phyloP scores from a whole-genome alignment of 140 eudicot species.

The Cichorium intybus region DNA sequence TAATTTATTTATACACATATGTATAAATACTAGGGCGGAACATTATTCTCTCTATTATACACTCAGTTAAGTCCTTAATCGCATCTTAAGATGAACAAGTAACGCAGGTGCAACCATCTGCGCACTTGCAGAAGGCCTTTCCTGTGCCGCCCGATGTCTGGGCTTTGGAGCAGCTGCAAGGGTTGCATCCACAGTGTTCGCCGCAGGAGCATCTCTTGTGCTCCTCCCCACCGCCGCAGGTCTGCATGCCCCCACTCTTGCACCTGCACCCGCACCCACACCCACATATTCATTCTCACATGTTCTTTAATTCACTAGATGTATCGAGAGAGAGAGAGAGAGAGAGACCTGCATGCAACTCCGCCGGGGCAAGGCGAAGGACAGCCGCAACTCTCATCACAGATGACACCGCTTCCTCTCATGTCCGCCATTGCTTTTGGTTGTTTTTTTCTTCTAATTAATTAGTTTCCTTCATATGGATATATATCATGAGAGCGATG shows the following conservation, averaged over 20 bases:
- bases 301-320: neutral
- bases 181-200: constrained; percentile 76
- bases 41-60: neutral
- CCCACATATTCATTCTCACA: neutral
- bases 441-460: neutral
- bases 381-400: constrained; percentile 61
- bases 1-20: neutral
- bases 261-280: constrained; percentile 15
- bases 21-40: neutral
- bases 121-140: constrained; percentile 55
- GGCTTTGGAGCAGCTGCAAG: constrained; percentile 43
- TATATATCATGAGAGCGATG: neutral
- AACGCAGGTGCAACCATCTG: constrained; percentile 46
- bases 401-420: constrained; percentile 35
- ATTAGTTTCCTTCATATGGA: neutral
- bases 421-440: constrained; percentile 28
- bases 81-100: constrained; percentile 47
- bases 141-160: constrained; percentile 32
- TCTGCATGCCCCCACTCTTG: constrained; percentile 24
- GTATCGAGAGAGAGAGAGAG: neutral
- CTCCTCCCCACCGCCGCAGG: constrained; percentile 10
- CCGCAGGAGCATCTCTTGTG: constrained; percentile 66
- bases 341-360: constrained; percentile 35
- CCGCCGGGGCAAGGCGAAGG: constrained; percentile 72
- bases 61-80: neutral